Evolutionary conservation across 2,329 filamentous ascomycete species (phyloP).

Genomic region (Fusarium sp.): DNA sequence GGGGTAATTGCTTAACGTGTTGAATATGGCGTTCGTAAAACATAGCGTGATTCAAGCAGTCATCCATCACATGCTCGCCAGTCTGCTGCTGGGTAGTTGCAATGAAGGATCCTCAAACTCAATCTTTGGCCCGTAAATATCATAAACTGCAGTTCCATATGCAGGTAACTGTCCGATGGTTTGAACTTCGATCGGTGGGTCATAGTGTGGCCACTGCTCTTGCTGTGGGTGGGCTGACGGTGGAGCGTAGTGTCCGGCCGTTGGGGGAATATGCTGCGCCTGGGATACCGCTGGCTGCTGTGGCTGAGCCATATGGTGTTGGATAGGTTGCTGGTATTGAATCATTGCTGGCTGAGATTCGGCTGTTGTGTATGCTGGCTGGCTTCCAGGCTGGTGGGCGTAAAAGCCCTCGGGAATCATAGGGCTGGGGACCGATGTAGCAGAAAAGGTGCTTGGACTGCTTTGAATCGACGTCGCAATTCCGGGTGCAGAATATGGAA

Average conservation of each 20-base stretch:
- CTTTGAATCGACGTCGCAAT: conserved; percentile 62
- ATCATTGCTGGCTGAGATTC: conserved; percentile 54
- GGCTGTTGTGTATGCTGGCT: conserved; percentile 58
- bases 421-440: conserved; percentile 62
- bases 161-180: conserved; percentile 61
- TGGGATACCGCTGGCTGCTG: conserved; percentile 50
- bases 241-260: conserved; percentile 47
- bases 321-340: conserved; percentile 54
- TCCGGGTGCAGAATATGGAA: conserved; percentile 58
- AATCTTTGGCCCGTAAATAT: conserved; percentile 63
- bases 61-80: conserved; percentile 60
- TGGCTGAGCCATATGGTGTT: conserved; percentile 46
- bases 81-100: conserved; percentile 66
- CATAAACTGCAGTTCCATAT: conserved; percentile 59
- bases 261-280: conserved; percentile 38
- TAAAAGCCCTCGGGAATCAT: conserved; percentile 64
- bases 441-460: conserved; percentile 67
- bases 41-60: conserved; percentile 2
- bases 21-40: conserved; percentile 22
- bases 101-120: conserved; percentile 66
- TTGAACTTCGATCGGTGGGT: conserved; percentile 64
- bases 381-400: conserved; percentile 60
- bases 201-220: conserved; percentile 66
- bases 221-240: conserved; percentile 52
- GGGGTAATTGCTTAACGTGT: conserved; percentile 10